These are phyloP conservation scores for Apiotrichum laibachii DNA, from an alignment of 1,284 basidiomycete genomes.

Conservation along the genomic window DNA sequence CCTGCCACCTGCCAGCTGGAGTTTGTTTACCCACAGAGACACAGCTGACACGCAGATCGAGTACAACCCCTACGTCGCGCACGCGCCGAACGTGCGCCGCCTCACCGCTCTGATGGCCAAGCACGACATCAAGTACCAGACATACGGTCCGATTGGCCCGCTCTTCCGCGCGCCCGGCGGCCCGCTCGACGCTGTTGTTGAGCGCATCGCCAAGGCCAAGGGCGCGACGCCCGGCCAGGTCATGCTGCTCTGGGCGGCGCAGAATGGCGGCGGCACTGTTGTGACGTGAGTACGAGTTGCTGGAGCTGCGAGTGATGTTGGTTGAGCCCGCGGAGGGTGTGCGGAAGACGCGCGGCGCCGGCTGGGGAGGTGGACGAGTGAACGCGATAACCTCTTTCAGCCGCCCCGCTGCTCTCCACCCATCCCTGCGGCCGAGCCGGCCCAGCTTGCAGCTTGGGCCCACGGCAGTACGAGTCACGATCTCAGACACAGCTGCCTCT, in stretches of 20 bases:
- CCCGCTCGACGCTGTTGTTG: constrained; percentile 58
- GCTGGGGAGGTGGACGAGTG: no score
- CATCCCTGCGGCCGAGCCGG: no score
- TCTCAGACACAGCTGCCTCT: no score
- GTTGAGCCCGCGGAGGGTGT: no score
- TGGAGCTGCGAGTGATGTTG: neutral
- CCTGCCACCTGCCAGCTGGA: neutral
- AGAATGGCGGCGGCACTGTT: constrained; percentile 49
- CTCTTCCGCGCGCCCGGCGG: constrained; percentile 57
- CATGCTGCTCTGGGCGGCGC: constrained; percentile 44
- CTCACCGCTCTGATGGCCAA: constrained; percentile 60
- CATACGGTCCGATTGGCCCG: constrained; percentile 59
- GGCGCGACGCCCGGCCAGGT: constrained; percentile 42
- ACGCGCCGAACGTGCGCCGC: constrained; percentile 56
- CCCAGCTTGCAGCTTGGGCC: no score
- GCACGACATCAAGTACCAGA: constrained; percentile 64
- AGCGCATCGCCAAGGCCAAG: constrained; percentile 54
- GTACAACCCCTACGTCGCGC: constrained; percentile 72
- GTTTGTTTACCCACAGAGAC: no score
- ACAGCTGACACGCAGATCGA: constrained; percentile 60
- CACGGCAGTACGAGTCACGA: neutral
- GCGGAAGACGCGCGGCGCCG: neutral
- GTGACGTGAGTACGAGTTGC: constrained; percentile 59
- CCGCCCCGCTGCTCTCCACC: no score
- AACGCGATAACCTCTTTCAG: no score